Conservation (phyloP, 371 early-diverging fungal species). For the Dichotomocladium elegans region DNA sequence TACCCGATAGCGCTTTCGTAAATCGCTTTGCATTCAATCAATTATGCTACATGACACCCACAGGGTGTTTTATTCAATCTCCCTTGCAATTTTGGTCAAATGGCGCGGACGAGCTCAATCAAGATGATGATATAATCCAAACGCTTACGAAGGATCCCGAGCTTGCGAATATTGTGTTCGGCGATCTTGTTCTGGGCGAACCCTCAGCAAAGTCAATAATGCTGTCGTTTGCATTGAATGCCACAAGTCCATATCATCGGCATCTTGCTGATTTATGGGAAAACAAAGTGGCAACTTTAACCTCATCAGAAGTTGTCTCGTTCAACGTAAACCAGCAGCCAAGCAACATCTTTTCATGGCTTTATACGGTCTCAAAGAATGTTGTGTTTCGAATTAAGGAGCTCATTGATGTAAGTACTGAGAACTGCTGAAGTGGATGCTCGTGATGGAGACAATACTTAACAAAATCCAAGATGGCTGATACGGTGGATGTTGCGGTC, state of each 20-base stretch:
- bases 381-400: constrained; percentile 54
- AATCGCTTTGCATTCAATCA: constrained; percentile 29
- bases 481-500: constrained; percentile 77
- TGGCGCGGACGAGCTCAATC: constrained; percentile 21
- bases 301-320: constrained; percentile 25
- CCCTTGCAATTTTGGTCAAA: constrained; percentile 37
- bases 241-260: constrained; percentile 30
- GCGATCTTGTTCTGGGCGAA: neutral
- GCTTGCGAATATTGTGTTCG: constrained; percentile 11
- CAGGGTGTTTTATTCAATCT: constrained; percentile 32
- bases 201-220: constrained; percentile 29
- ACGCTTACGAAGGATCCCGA: constrained; percentile 36
- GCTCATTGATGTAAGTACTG: constrained; percentile 57
- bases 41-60: constrained; percentile 33
- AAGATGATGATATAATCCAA: constrained; percentile 25
- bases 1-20: constrained; percentile 23
- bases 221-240: constrained; percentile 54
- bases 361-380: constrained; percentile 43
- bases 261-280: constrained; percentile 50
- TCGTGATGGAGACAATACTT: too few species aligned
- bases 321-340: constrained; percentile 9
- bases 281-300: constrained; percentile 43
- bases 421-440: too few species aligned
- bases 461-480: too few species aligned
- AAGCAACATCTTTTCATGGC: constrained; percentile 36